Base-by-base conservation (phyloP, 2,329 filamentous ascomycete species). In the Aspergillus thermomutatus region DNA sequence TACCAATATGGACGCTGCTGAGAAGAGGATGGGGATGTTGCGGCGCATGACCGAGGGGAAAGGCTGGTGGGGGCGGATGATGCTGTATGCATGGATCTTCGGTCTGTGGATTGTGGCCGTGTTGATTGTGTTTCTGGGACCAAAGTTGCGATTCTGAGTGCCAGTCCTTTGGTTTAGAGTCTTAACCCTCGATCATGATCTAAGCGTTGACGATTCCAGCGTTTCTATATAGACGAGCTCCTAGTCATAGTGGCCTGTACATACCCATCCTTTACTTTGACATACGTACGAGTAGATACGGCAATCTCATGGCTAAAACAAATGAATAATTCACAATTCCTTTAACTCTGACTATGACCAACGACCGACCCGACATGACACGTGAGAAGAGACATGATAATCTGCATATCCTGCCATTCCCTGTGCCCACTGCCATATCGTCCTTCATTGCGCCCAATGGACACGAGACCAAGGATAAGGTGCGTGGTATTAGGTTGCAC, bases 71-170 rank as follows among this genome's bases (percentile, higher is more conserved):
- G 92, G 89, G 5, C 79, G 92, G 52, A 84, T 96, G 79, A 80
- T 93, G 75, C 79, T 97, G 59, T 96, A 94, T 78, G 88, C 81
- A 41, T 89, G 90, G 82, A 92, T 97, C 50, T 89, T 87, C 66
- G 91, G 85, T 28, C 73, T 97, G 60, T 93, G 91, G 87, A 66
- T 95, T n/a, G 76, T 85, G 26, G 83, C 91, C 19, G 78, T 96
- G 37, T 66, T 95, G 70, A 74, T 97, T 62, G 92, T 97, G 11
- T 93, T 93, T 78, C 82, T 93, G 51, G 78, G 91, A 70, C 93
- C 93, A 0, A 97, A 97, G 79, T 75, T 97, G 71, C 83, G 93
- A 67, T 94, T 96, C 69, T 96, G 49, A 54, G 19, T 25, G 19
- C n/a, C 6, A 11, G 14, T 52, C 19, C 47, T 52, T 52, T 17